phyloP scores from a whole-genome alignment of 176 grass and related monocot genomes.

The Aegilops speltoides region DNA sequence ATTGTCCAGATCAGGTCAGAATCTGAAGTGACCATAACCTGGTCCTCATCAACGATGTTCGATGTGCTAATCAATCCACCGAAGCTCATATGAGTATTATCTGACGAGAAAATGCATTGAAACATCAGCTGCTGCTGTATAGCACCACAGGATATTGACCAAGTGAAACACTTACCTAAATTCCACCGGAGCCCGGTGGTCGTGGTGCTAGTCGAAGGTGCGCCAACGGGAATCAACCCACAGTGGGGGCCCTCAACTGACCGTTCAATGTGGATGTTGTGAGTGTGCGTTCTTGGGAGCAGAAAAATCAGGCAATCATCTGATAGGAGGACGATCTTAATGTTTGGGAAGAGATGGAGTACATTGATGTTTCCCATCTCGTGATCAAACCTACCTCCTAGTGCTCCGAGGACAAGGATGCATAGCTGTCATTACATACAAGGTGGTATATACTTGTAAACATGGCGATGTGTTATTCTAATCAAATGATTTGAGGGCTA shows the following conservation, averaged over 20 bases:
- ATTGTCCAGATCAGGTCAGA: conserved; percentile 83
- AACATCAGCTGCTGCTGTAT: conserved; percentile 8
- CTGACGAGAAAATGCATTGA: conserved; percentile 26
- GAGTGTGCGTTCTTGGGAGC: conserved; percentile 55
- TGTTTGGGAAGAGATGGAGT: conserved; percentile 53
- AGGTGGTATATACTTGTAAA: neutral
- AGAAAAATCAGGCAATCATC: conserved; percentile 76
- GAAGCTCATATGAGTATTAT: conserved; percentile 58
- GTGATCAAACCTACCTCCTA: conserved; percentile 86
- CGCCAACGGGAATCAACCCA: conserved; percentile 68
- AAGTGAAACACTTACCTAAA: conserved; percentile 54
- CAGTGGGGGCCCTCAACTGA: conserved; percentile 63
- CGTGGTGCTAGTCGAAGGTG: conserved; percentile 50
- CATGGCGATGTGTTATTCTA: neutral
- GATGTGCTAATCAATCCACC: conserved; percentile 81
- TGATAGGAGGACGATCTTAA: conserved; percentile 62
- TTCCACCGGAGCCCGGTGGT: conserved; percentile 81
- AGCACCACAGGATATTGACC: neutral
- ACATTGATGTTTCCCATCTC: conserved; percentile 90
- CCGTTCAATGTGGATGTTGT: conserved; percentile 53
- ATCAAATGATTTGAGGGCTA: neutral
- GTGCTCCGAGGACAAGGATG: conserved; percentile 72
- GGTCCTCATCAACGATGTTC: conserved; percentile 59
- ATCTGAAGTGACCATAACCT: conserved; percentile 57
- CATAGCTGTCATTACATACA: conserved; percentile 47